Evolutionary conservation across 1,284 basidiomycete genomes (phyloP), one percentile per base, ranked within the genome.

Genomic region (Paramarasmius palmivorus): DNA sequence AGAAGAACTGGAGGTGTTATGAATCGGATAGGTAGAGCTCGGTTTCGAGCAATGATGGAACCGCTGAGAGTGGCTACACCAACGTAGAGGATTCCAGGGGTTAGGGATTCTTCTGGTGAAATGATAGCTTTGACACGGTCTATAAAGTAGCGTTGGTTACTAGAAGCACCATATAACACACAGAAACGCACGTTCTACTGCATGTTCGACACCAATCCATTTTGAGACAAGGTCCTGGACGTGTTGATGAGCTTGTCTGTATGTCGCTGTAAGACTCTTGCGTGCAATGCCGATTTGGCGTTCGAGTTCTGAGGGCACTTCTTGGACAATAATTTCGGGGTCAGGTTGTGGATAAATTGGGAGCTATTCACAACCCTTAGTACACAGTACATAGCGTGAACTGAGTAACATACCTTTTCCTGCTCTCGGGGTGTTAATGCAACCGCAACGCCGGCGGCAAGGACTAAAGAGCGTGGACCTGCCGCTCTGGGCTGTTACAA

Each of bases 11-110:
- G 88, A 0, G 92, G 92, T 9, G 93, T 75, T 35, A 87, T 59
- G 54, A 88, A 64, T 34, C 93, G 88, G 14, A 82, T 72, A 32
- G 84, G 77, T 54, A 92, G 72, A 38, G 73, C 65, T 36, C 94
- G 86, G 58, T 88, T 89, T 37, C 94, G 87, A 0, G 90, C 84
- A 53, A 97, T 68, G 61, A 98, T 88, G 53, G 92, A 92, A 1
- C 90, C 92, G 0, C 91, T 90, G 44, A 98, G 84, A 3, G 92
- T 87, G 1, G 92, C 87, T 37, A 98, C 83, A 45, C 93, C 92
- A 52, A 93, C 87, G 73, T 95, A 95, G 55, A 95, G 85, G 10
- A 90, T 66, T 17, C 90, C 92, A 1, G 95, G 95, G 5, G 88
- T 94, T 36, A 97, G 79, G 1, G 86, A 76, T 73, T 98, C 95